Evolutionary conservation across 306 rosid genomes (phyloP), one percentile per base, ranked within the genome.

Genomic region (Medicago ruthenica): DNA sequence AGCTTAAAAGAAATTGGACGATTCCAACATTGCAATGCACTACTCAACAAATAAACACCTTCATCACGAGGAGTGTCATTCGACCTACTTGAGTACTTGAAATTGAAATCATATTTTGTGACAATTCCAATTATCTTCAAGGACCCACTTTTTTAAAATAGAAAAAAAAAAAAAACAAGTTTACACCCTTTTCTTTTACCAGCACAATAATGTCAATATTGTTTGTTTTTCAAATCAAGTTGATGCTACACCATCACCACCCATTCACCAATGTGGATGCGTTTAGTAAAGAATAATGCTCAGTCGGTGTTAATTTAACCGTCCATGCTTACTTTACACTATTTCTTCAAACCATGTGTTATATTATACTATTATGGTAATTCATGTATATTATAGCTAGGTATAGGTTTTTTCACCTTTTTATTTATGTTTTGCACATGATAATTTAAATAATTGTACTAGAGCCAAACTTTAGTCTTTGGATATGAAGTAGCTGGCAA

Each of bases 31-130:
- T 81, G 76, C 83, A 75, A 44, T 44, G n/a, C 50, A 44, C 50
- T 44, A 44, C 15, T 44, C 14, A 44, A 44, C 50, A 44, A 10
- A 73, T 85, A 79, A 54, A 31, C 79, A 76, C 60, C 67, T 63
- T 65, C 84, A 79, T 65, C 51, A 45, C 51, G 80, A 80, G 72
- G 79, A 78, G 83, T 84, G 84, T 83, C 79, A 65, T 79, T 79
- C 54, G 64, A 80, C 73, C 75, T 51, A 54, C 74, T 67, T 20
- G 67, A 39, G 50, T 48, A 80, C 53, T 83, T 45, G 44, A 44
- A 44, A n/a, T n/a, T n/a, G n/a, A n/a, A n/a, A 3, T 44, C 50
- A 44, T 44, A 3, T n/a, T 44, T 44, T 44, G 50, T 44, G 15
- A 44, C 4, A 44, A 85, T 82, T 81, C 85, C 85, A 59, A 81